Base-by-base conservation (phyloP, 1,284 basidiomycete species). In the Ceraceosorus guamensis region DNA sequence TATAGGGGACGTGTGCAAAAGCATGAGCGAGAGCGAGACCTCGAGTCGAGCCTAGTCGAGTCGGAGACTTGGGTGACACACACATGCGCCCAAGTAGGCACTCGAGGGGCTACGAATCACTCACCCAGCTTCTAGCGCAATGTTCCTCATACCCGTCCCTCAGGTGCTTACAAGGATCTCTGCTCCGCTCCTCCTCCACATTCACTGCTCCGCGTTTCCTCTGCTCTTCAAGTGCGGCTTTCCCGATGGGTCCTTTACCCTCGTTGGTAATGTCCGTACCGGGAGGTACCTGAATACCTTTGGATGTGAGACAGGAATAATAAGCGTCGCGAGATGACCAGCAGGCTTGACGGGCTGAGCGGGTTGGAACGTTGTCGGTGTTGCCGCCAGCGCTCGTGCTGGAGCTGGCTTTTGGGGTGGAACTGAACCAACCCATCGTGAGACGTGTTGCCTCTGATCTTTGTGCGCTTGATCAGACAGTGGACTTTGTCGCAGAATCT, bases 121-220 rank as follows among this genome's bases (percentile, higher is more conserved):
- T 60, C 63, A 75, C 73, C 73, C 73, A 75, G 60, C 73, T 75
- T 53, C 57, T 57, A 5, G 71, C 70, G 55, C 73, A 75, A 34
- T 64, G 64, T 30, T 48, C 52, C 56, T 76, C 73, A 53, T 73
- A 76, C 31, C 51, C 60, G 35, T 62, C 57, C 39, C 73, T 44
- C 50, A 55, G 51, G 10, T 60, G 50, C 24, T 52, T 32, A 56
- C 73, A 76, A n/a, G 73, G 73, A 50, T 76, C 70, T 32, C 61
- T 53, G 30, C 47, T 44, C 39, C 65, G 57, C 55, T 62, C 65
- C 47, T 66, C 61, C 10, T 60, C 63, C 16, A 55, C 14, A 24
- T 14, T 24, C 8, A 16, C 44, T 18, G 8, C 8, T n/a, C n/a
- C n/a, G 24, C 46, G 13, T 30, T 49, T 41, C 41, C 64, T 59